Conservation (phyloP, 2,329 filamentous ascomycete genomes). For the Fusarium anguioides region DNA sequence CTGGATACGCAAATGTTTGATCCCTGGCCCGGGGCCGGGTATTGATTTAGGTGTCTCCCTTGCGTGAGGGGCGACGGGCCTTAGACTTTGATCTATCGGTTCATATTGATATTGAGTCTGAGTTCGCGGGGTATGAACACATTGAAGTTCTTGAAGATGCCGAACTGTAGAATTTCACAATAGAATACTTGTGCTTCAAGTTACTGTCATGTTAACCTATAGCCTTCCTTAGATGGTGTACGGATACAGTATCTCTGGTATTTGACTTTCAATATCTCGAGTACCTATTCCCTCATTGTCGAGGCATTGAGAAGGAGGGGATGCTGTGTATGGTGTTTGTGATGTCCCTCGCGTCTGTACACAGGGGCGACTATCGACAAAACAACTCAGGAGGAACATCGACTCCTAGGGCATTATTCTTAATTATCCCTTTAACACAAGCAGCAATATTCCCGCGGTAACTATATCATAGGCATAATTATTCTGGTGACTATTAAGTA, state of each 20-base stretch:
- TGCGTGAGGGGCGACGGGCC: constrained; percentile 4
- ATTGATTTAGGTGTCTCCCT: constrained; percentile 7
- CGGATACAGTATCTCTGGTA: background rate
- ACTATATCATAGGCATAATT: background rate
- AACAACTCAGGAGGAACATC: background rate
- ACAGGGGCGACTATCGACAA: background rate
- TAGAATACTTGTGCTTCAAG: background rate
- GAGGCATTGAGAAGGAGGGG: background rate
- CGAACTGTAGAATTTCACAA: too few relatives aligned
- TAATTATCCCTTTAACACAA: background rate
- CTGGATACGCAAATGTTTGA: background rate
- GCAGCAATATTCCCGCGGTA: background rate
- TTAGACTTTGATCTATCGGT: background rate
- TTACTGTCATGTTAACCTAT: background rate
- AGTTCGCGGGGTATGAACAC: background rate
- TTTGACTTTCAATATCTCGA: background rate
- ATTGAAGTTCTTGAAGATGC: background rate
- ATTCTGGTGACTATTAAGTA: background rate
- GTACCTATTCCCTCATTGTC: background rate
- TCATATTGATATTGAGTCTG: background rate
- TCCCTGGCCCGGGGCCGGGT: background rate
- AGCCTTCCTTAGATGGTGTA: background rate
- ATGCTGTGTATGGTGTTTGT: too few relatives aligned
- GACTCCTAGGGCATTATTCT: background rate
- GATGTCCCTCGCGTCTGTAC: background rate